Evolutionary conservation across 805 yeast species (phyloP), one percentile per base, ranked within the genome.

Genomic region (Soucietia sequanensis): DNA sequence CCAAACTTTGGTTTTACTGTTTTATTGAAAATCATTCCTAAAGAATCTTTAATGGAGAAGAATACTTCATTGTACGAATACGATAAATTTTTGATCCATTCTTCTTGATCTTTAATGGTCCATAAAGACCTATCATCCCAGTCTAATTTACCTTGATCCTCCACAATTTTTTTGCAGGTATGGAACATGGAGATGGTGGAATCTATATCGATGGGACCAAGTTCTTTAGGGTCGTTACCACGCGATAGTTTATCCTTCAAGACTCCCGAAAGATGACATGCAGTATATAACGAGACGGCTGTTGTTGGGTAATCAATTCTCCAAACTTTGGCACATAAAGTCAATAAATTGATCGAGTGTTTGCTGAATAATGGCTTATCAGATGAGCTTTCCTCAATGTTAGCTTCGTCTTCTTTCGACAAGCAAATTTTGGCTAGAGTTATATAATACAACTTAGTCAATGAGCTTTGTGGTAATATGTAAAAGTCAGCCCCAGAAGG

Each of bases 1-100:
- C 79, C 77, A 38, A 84, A 72, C 44, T 74, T 76, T 0, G 90
- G 89, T 34, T 76, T 70, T 7, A 53, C 46, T 25, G 61, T 62
- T 27, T 48, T 54, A 31, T 60, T 65, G 50, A 65, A 72, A 3
- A 78, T 50, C 18, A 61, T 57, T 10, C 65, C 46, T 12, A 82
- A 43, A 3, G 61, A 47, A 22, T 62, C 68, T 35, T 69, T 68
- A 11, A 81, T 52, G 2, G 73, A 58, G 22, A 58, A 55, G 52
- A 81, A 65, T 2, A 70, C 57, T 30, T 70, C 72, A 27, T 66
- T 67, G 37, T 75, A 76, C 1, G 78, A 56, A 26, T 58, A 55
- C 3, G 66, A 52, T 24, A 81, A 46, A 47, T 72, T 68, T 4
- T 63, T 56, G 3, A 59, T 44, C 81, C 81, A 81, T 28, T 66